Evolutionary conservation across 768 basidiomycete genomes (phyloP), one percentile per base, ranked within the genome.

Genomic region (Xerocomellus dryophilus): DNA sequence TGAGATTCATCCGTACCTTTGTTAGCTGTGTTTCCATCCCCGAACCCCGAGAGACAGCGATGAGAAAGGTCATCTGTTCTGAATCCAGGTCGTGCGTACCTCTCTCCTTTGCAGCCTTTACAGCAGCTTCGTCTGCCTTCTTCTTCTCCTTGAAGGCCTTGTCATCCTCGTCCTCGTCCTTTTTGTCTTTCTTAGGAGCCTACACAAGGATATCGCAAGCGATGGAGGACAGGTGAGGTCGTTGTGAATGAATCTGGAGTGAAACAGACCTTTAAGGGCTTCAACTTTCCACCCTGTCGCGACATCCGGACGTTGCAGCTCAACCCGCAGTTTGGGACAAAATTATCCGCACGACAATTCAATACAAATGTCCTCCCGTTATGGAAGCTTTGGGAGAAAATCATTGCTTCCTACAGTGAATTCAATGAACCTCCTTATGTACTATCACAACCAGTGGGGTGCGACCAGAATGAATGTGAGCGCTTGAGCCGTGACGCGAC

Each of bases 101-200:
- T 73, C 83, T 84, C 0, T 85, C 86, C 62, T 72, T 75, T n/a
- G 87, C 85, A 39, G 79, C 81, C 72, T 92, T 90, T 65, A 87
- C 59, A 5, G 83, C 86, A 12, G 82, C 86, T 43, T 81, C 81
- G 14, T 92, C 90, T 9, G 78, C 79, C 74, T 88, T 91, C 76
- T 88, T 77, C 75, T 78, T 89, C 40, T 83, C 81, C 71, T 91
- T 88, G 77, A 87, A 86, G 47, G 83, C 86, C 61, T 68, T 67
- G 35, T 86, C 85, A 0, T 90, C 87, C 56, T 90, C 86, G 42
- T 80, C 80, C 5, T 83, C 81, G 2, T 85, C 88, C 61, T 80
- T 83, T 72, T 84, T 83, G 0, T 84, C 84, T 70, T 93, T 93
- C 83, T 92, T 93, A 39, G 91, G 79, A 48, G 88, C 84, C 90